phyloP scores from a whole-genome alignment of 1,284 basidiomycete species.

The Takashimella tepidaria region DNA sequence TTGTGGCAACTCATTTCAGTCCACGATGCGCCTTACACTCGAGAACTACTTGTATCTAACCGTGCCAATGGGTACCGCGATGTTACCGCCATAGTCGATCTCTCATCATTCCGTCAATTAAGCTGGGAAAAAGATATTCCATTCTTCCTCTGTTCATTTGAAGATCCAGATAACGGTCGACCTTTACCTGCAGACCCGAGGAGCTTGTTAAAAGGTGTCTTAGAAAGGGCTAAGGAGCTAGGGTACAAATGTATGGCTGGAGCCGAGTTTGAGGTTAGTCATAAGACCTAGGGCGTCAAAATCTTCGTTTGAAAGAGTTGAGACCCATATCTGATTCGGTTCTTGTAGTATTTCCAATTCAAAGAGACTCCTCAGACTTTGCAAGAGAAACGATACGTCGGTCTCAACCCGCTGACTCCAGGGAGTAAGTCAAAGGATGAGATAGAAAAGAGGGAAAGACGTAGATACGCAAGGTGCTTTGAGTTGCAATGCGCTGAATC shows the following conservation, averaged over 20 bases:
- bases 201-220: constrained; percentile 63
- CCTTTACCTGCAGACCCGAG: constrained; percentile 80
- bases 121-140: constrained; percentile 90
- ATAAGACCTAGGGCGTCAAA: too few relatives aligned
- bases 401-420: constrained; percentile 73
- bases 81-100: constrained; percentile 74
- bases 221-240: constrained; percentile 48
- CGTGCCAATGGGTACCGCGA: constrained; percentile 86
- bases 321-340: too few relatives aligned
- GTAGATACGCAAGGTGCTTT: too few relatives aligned
- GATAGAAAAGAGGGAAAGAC: too few relatives aligned
- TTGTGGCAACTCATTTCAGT: constrained; percentile 27
- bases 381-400: constrained; percentile 70
- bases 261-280: constrained; percentile 82
- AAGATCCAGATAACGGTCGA: constrained; percentile 72
- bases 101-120: constrained; percentile 76
- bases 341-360: constrained; percentile 83
- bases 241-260: constrained; percentile 69
- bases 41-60: constrained; percentile 85
- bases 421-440: constrained; percentile 62
- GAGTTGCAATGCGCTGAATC: too few relatives aligned
- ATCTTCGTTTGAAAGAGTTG: not conserved
- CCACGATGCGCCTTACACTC: constrained; percentile 74
- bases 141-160: constrained; percentile 86
- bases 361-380: constrained; percentile 74